Conservation (phyloP, 306 rosid genomes). For the Cucumis hystrix region DNA sequence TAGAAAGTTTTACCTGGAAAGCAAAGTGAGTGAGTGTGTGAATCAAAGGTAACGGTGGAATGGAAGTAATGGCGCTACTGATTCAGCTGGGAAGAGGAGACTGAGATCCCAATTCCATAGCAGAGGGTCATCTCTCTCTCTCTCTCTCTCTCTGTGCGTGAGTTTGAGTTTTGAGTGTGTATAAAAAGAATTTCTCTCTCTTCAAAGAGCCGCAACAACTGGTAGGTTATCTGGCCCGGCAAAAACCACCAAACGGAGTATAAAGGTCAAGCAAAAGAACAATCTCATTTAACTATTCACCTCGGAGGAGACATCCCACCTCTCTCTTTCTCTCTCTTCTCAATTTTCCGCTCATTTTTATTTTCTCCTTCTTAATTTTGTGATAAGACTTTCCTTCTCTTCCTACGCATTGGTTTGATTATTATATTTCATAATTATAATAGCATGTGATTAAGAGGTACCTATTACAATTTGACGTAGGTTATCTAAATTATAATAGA, state of each 20-base stretch:
- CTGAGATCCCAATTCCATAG: slow-evolving; percentile 66
- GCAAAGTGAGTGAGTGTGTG: neutral
- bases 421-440: too few species aligned
- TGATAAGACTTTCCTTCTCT: too few species aligned
- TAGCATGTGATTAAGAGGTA: too few species aligned
- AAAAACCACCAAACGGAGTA: slow-evolving; percentile 74
- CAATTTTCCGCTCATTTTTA: neutral
- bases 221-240: slow-evolving; percentile 87
- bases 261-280: slow-evolving; percentile 14
- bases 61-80: slow-evolving; percentile 19
- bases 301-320: slow-evolving; percentile 7
- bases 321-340: neutral
- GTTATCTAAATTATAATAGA: too few species aligned
- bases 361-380: neutral
- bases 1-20: slow-evolving; percentile 27
- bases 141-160: neutral
- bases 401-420: too few species aligned
- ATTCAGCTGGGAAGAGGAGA: slow-evolving; percentile 30
- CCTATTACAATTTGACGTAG: too few species aligned
- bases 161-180: slow-evolving; percentile 1
- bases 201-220: slow-evolving; percentile 69
- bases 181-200: slow-evolving; percentile 30
- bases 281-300: neutral
- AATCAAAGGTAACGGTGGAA: slow-evolving; percentile 27
- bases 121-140: slow-evolving; percentile 18